These are phyloP conservation scores for Licmophora abbreviata DNA, from an alignment of 108 stramenopile genomes.

Conservation along the genomic window DNA sequence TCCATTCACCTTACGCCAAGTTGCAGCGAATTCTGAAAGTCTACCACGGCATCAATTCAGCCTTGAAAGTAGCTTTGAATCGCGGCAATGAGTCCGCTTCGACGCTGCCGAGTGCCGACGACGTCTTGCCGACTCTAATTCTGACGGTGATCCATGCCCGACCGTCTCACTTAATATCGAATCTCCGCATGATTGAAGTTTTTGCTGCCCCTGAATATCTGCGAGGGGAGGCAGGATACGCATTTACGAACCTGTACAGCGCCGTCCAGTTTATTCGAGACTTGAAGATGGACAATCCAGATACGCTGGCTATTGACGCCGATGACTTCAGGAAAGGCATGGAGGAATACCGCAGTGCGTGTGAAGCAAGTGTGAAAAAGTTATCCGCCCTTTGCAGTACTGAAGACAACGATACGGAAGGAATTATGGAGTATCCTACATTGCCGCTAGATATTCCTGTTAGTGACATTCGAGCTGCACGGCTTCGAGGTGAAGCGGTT, in stretches of 20 bases:
- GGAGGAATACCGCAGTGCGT: conserved; percentile 25
- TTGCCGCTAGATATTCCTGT: conserved; percentile 26
- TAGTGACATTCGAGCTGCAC: conserved; percentile 50
- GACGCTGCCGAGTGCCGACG: conserved; percentile 73
- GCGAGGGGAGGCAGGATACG: conserved; percentile 78
- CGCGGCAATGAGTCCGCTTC: no score
- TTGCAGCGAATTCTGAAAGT: conserved; percentile 50
- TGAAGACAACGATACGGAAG: background rate
- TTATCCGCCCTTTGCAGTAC: conserved; percentile 1
- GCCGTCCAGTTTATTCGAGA: conserved; percentile 78
- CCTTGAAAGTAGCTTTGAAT: conserved; percentile 45
- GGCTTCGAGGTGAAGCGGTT: conserved; percentile 41
- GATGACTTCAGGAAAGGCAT: conserved; percentile 54
- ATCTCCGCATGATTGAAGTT: conserved; percentile 52
- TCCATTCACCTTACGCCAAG: conserved; percentile 68
- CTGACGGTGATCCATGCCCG: conserved; percentile 50
- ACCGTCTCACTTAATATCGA: conserved; percentile 27
- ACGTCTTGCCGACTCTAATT: conserved; percentile 74
- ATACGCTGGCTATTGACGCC: conserved; percentile 39
- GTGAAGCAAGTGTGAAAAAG: conserved; percentile 9
- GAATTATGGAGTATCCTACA: conserved; percentile 6
- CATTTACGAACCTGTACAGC: conserved; percentile 74
- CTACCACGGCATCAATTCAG: conserved; percentile 49
- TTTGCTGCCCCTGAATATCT: conserved; percentile 55
- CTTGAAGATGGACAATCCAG: conserved; percentile 20